Evolutionary conservation across 2,329 filamentous ascomycete species (phyloP), one percentile per base, ranked within the genome.

Genomic region (Torrubiellomyces zombiae): DNA sequence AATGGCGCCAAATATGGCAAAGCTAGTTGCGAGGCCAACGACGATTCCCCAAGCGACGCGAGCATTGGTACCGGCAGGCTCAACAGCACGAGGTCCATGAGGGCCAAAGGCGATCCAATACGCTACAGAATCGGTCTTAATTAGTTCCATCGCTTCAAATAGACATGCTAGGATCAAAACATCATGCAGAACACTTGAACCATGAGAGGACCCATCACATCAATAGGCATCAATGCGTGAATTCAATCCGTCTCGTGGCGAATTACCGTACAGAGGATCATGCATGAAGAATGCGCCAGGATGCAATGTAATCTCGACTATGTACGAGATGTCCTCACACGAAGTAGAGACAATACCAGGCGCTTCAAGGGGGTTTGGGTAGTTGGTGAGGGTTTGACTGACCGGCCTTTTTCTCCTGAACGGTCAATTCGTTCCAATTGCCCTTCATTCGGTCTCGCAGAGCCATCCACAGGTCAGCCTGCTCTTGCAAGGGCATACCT

Each of bases 391-490:
- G n/a, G n/a, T n/a, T n/a, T n/a, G n/a, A 81, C 85, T 53, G 75
- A 94, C 89, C 86, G 45, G 89, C 89, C 67, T 92, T 95, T 80
- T 98, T 93, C 71, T 98, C 89, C 58, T 89, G 78, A 47, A 91
- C 42, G 26, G 89, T 94, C 63, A 98, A 64, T 50, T 95, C 82
- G 50, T 76, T 71, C 89, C 89, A 98, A 65, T 82, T 83, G 45
- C 70, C 74, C 79, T 93, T 94, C 89, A 98, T 98, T 50, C 89
- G 78, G 63, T 98, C 89, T 57, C 89, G 74, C 56, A 98, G 67
- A 43, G 78, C 67, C 89, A 98, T 98, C 89, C 89, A 98, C 45
- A 98, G 66, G 52, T 98, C 89, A 40, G 89, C 89, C 73, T 98
- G 89, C 71, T 98, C 89, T 67, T 93, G 83, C 37, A 89, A 82